Conservation (phyloP, 352 stramenopile genomes). For the Thraustochytrium sp. region DNA sequence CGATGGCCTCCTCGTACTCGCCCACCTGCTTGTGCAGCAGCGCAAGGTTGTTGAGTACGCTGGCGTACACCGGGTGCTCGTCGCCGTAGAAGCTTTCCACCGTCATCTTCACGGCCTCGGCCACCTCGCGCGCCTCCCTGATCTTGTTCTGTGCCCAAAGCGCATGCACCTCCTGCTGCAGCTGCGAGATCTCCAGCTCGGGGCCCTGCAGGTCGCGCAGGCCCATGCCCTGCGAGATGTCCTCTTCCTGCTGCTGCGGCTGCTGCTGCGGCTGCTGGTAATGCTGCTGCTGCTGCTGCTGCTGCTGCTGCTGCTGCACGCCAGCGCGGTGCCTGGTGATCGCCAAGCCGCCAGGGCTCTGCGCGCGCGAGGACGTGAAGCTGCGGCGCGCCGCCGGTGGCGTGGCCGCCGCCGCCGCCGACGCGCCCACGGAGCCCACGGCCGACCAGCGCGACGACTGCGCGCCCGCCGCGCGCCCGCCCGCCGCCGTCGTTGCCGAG, state of each 20-base stretch:
- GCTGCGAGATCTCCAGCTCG: conserved; percentile 56
- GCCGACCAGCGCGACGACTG: not conserved
- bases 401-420: not conserved
- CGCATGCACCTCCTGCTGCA: conserved; percentile 55
- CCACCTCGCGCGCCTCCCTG: conserved; percentile 49
- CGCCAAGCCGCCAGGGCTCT: not conserved
- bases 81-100: conserved; percentile 55
- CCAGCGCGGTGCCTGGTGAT: not conserved
- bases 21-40: conserved; percentile 62
- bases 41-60: conserved; percentile 61
- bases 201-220: conserved; percentile 27
- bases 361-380: not conserved
- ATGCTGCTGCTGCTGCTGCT: not conserved
- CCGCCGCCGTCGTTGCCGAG: not conserved
- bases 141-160: conserved; percentile 57
- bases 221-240: not conserved
- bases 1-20: conserved; percentile 54
- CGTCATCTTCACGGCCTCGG: conserved; percentile 50
- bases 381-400: not conserved
- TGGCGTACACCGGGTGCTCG: conserved; percentile 60
- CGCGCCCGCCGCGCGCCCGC: not conserved
- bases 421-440: not conserved
- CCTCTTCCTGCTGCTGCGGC: not conserved
- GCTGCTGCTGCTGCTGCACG: not conserved
- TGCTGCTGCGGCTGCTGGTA: not conserved